Evolutionary conservation across 176 grass and related monocot species (phyloP), one percentile per base, ranked within the genome.

Genomic region (Aegilops sharonensis): DNA sequence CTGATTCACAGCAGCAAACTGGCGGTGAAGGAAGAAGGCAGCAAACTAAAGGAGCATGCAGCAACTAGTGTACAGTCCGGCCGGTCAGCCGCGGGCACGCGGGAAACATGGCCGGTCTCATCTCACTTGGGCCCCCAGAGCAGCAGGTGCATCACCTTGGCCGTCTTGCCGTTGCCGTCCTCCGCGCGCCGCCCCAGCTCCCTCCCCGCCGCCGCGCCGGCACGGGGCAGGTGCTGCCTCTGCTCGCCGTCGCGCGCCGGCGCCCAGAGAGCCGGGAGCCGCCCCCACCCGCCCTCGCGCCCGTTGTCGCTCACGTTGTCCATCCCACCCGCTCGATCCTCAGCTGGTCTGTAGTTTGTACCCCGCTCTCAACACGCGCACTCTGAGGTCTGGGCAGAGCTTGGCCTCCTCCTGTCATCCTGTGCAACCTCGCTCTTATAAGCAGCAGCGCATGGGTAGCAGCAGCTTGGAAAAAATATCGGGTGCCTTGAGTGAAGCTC

Each of bases 81-180:
- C 37, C 66, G 40, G 27, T 36, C 20, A 0, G 35, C 8, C 35
- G 1, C 69, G 20, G 36, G 11, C 11, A 47, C 2, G n/a, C 70
- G 5, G 39, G 70, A 27, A 45, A 74, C 23, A 23, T 36, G 20
- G 5, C 4, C 13, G 14, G 1, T 35, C 29, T 57, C 13, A 3
- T 9, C 32, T 92, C 87, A 92, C 67, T 81, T 94, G 68, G 95
- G 92, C 0, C 95, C 95, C 95, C 92, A 97, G 34, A 97, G 75
- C 40, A 97, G 83, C 75, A 97, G 89, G 81, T 89, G 92, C 88
- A 97, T 87, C 79, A 88, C 76, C 84, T 91, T 97, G 84, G 79
- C 95, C 70, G 52, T 75, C 85, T 86, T 92, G 75, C 64, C 76
- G 11, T 15, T 72, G 34, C 34, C 50, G 10, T 48, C 62, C 64